Evolutionary conservation across 768 basidiomycete species (phyloP).

Genomic region (Harrya chromipes): DNA sequence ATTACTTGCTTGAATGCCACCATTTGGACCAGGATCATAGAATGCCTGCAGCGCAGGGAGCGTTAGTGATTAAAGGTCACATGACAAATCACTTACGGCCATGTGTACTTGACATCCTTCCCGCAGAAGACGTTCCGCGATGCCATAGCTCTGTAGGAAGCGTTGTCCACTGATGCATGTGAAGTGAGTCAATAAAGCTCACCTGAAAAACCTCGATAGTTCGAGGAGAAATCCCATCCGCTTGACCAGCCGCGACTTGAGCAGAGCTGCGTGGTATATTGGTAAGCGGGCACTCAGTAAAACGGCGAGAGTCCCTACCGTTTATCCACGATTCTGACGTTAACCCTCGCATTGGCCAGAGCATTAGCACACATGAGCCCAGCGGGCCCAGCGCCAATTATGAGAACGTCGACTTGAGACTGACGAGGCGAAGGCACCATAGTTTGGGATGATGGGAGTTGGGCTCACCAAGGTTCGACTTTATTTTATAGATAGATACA

Average conservation of each 20-base stretch:
- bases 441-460: background rate
- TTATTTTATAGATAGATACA: slow-evolving; percentile 2
- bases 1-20: slow-evolving; percentile 54
- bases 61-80: background rate
- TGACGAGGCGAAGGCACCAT: slow-evolving; percentile 14
- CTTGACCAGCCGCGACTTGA: slow-evolving; percentile 25
- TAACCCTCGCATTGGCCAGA: slow-evolving; percentile 35
- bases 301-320: slow-evolving; percentile 23
- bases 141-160: slow-evolving; percentile 62
- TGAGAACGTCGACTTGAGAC: slow-evolving; percentile 38
- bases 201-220: slow-evolving; percentile 47
- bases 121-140: slow-evolving; percentile 56
- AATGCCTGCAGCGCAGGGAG: slow-evolving; percentile 51
- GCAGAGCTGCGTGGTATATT: slow-evolving; percentile 8
- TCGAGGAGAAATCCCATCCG: slow-evolving; percentile 27
- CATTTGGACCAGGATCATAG: slow-evolving; percentile 61
- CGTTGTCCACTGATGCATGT: background rate
- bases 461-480: background rate
- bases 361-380: slow-evolving; percentile 45
- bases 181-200: background rate
- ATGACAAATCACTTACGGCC: slow-evolving; percentile 44
- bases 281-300: background rate
- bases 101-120: slow-evolving; percentile 66
- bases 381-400: slow-evolving; percentile 43
- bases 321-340: slow-evolving; percentile 40